A percentile compares a stretch with the other conserved stretches of the same genome.
These are phyloP conservation scores for Xanthoconium separans DNA, from an alignment of 1,284 basidiomycete genomes.

Conservation along the genomic window DNA sequence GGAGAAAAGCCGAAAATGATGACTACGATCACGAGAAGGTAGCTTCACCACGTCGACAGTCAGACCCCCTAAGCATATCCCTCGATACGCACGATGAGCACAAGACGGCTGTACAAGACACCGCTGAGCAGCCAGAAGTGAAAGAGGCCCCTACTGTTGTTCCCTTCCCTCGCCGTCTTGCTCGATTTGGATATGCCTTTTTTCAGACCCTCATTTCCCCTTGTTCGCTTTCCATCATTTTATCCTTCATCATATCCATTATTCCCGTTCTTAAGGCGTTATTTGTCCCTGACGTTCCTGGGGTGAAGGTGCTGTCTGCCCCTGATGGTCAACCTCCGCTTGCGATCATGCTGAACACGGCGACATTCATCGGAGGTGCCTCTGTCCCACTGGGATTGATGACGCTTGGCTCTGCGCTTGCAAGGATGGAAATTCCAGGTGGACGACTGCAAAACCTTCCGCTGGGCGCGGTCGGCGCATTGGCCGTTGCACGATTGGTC, in stretches of 20 bases:
- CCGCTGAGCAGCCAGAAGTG: not conserved
- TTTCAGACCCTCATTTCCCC: conserved; percentile 50
- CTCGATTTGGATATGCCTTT: conserved; percentile 27
- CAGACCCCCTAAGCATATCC: not conserved
- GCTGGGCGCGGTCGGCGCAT: conserved; percentile 57
- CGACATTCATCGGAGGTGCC: conserved; percentile 69
- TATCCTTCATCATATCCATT: conserved; percentile 67
- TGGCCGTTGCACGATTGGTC: conserved; percentile 66
- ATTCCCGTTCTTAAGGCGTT: conserved; percentile 70
- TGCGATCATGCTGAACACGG: conserved; percentile 62
- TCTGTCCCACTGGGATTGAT: conserved; percentile 74
- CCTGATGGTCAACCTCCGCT: conserved; percentile 79
- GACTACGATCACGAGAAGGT: conserved; percentile 11
- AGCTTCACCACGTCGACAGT: not conserved
- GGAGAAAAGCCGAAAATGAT: not conserved
- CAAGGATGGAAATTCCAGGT: conserved; percentile 56
- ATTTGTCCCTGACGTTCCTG: conserved; percentile 52
- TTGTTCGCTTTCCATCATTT: conserved; percentile 60
- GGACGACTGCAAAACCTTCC: conserved; percentile 57
- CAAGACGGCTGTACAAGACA: conserved; percentile 5
- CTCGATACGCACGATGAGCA: not conserved
- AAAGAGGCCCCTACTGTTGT: not conserved
- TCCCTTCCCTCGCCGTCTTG: conserved; percentile 10
- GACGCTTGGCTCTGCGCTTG: conserved; percentile 73
- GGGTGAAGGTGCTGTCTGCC: conserved; percentile 54